A percentile compares a stretch with the other conserved stretches of the same genome.
Conservation (phyloP, 495 filamentous ascomycete species). For the Aspergillus wentii region DNA sequence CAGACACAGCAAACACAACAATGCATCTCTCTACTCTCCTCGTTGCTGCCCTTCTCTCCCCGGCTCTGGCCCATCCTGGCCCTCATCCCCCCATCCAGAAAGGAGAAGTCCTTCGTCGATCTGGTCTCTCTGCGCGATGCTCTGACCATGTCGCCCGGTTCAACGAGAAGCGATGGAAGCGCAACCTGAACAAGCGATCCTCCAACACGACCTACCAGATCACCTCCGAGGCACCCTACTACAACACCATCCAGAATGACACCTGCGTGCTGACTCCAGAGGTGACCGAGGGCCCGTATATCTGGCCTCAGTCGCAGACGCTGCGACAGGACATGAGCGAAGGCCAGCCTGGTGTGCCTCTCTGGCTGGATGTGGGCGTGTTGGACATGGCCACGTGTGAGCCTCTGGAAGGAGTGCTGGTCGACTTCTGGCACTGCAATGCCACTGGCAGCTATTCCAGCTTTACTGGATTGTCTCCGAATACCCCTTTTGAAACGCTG, state of each 20-base stretch:
- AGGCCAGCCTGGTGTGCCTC: conserved; percentile 41
- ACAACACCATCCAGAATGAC: conserved; percentile 25
- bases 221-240: conserved; percentile 14
- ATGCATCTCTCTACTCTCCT: neutral
- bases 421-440: conserved; percentile 44
- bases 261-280: conserved; percentile 47
- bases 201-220: neutral
- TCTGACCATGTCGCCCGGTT: conserved; percentile 2
- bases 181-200: neutral
- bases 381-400: conserved; percentile 50
- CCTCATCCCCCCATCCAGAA: neutral
- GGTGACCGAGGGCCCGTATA: conserved; percentile 45
- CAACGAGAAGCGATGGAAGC: conserved; percentile 5
- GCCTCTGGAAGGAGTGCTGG: conserved; percentile 35
- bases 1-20: no score
- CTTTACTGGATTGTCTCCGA: conserved; percentile 33
- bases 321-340: conserved; percentile 47
- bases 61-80: neutral
- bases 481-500: conserved; percentile 15
- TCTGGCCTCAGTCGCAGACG: conserved; percentile 23
- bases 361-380: conserved; percentile 52
- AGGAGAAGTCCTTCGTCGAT: neutral
- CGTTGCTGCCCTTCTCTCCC: neutral
- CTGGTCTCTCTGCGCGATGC: neutral
- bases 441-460: conserved; percentile 44